A percentile compares a stretch with the other conserved stretches of the same genome.
These are phyloP conservation scores for Neoboletus brunneissimus DNA, from an alignment of 768 basidiomycete genomes.

Conservation along the genomic window DNA sequence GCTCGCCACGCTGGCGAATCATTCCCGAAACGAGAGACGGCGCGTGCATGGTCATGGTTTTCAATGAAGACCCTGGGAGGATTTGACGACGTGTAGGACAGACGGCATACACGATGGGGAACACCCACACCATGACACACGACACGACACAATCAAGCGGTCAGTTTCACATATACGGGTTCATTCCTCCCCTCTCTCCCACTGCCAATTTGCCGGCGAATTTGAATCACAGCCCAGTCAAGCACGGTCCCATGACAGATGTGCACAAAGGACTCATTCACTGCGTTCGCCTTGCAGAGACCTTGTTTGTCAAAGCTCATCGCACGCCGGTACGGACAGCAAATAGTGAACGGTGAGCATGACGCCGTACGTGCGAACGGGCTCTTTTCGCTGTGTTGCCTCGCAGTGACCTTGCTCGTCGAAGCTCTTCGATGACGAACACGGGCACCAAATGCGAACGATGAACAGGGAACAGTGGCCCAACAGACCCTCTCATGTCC, in stretches of 20 bases:
- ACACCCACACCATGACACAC: constrained; percentile 7
- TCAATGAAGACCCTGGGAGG: constrained; percentile 57
- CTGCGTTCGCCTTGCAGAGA: constrained; percentile 19
- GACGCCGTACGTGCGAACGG: constrained; percentile 9
- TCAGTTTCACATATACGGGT: constrained; percentile 3
- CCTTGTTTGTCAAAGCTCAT: constrained; percentile 7
- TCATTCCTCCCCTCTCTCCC: not conserved
- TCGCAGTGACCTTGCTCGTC: constrained; percentile 19
- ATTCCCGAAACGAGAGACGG: constrained; percentile 64
- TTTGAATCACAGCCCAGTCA: not conserved
- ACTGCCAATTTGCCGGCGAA: not conserved
- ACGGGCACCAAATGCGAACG: constrained; percentile 8
- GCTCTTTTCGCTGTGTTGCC: constrained; percentile 14
- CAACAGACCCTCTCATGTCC: constrained; percentile 13
- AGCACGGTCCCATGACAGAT: not conserved
- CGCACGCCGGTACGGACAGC: not conserved
- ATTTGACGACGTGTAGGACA: not conserved
- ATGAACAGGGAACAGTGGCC: constrained; percentile 5
- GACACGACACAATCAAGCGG: constrained; percentile 6
- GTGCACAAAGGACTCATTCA: constrained; percentile 11
- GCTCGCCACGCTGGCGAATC: constrained; percentile 56
- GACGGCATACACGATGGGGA: constrained; percentile 19
- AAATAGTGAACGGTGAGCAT: constrained; percentile 10
- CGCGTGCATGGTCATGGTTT: constrained; percentile 67
- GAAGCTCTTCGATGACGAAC: constrained; percentile 5